These are phyloP conservation scores for Verticillium alfalfae DNA, from an alignment of 2,329 filamentous ascomycete genomes.

Conservation along the genomic window DNA sequence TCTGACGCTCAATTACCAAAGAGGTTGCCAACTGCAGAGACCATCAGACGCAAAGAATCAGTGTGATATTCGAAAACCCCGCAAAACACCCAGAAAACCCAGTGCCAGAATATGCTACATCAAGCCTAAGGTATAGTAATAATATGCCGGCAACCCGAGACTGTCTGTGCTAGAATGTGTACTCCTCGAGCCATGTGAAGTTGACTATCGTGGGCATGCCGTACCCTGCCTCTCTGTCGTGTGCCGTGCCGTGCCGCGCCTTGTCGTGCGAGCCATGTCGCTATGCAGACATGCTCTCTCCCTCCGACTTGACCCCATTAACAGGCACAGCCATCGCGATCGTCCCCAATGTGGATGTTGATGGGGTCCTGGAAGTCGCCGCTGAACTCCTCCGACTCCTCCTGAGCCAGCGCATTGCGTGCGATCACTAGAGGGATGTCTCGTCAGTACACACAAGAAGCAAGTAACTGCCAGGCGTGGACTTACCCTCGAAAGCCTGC, in stretches of 20 bases:
- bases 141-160: slow-evolving; percentile 4
- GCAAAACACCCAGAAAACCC: slow-evolving; percentile 11
- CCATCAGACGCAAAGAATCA: neutral
- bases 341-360: slow-evolving; percentile 94
- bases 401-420: slow-evolving; percentile 88
- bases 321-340: slow-evolving; percentile 89
- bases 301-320: slow-evolving; percentile 34
- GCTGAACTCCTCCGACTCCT: slow-evolving; percentile 96
- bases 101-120: slow-evolving; percentile 14
- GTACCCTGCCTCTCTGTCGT: neutral
- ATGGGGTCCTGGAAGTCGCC: slow-evolving; percentile 97
- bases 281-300: neutral
- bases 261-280: neutral
- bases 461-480: neutral
- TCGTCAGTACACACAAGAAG: slow-evolving; percentile 4
- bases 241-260: neutral
- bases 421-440: slow-evolving; percentile 69
- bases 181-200: neutral
- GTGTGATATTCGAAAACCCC: neutral
- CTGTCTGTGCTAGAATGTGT: neutral
- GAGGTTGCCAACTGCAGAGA: too few species aligned
- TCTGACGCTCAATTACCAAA: too few species aligned
- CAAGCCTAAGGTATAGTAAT: slow-evolving; percentile 8
- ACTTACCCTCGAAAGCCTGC: slow-evolving; percentile 63
- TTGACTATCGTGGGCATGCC: neutral